These are phyloP conservation scores for Candida saitoana DNA, from an alignment of 805 yeast genomes.

Conservation along the genomic window DNA sequence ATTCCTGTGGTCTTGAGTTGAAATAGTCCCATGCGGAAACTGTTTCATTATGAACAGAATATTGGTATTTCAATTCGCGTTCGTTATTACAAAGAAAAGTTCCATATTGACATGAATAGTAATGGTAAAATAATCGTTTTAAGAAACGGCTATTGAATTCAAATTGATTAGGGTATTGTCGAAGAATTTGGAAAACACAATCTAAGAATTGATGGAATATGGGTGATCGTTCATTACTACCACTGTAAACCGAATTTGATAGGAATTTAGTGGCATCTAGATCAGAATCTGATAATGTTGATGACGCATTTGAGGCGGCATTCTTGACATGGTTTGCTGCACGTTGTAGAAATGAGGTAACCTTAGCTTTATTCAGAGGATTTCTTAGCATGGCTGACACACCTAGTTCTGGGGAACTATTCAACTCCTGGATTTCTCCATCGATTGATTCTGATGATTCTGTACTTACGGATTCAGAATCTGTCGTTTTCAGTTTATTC, in stretches of 20 bases:
- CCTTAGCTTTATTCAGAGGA: constrained; percentile 15
- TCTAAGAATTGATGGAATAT: constrained; percentile 93
- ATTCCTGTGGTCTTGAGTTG: constrained; percentile 67
- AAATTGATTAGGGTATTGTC: constrained; percentile 68
- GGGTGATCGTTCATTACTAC: constrained; percentile 58
- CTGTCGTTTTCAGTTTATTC: constrained; percentile 10
- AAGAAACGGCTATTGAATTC: constrained; percentile 88
- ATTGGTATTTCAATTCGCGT: constrained; percentile 42
- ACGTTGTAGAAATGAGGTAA: constrained; percentile 35
- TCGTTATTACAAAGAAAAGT: constrained; percentile 79
- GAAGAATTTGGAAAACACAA: constrained; percentile 72
- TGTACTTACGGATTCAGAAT: constrained; percentile 10
- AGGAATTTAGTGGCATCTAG: constrained; percentile 23
- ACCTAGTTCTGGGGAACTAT: background rate
- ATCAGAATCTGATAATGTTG: constrained; percentile 14
- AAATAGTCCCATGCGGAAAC: constrained; percentile 94
- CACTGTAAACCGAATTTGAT: constrained; percentile 30
- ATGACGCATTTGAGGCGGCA: constrained; percentile 25
- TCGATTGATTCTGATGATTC: constrained; percentile 8
- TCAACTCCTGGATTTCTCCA: constrained; percentile 8
- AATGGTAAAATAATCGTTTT: constrained; percentile 78
- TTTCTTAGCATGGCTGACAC: background rate
- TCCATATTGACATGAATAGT: constrained; percentile 93
- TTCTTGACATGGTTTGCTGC: constrained; percentile 41
- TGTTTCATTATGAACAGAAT: constrained; percentile 45